Evolutionary conservation across 352 stramenopile genomes (phyloP), one percentile per base, ranked within the genome.

Genomic region (Phytophthora rubi): DNA sequence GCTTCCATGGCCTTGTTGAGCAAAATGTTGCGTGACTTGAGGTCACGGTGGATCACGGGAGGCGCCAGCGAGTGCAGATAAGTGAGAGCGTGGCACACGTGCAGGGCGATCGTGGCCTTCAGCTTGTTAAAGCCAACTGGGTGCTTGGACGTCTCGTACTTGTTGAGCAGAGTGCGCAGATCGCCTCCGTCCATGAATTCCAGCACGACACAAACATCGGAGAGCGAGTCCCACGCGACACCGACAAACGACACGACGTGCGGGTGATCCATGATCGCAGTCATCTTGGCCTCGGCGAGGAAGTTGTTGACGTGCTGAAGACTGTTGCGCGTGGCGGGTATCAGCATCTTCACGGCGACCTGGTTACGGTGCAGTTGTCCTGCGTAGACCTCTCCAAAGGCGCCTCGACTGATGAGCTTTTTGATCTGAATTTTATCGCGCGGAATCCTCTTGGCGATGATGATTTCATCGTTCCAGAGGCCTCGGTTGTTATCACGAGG

Each of bases 171-270:
- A 9, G 59, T 59, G 23, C 76, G 71, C 37, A 88, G 47, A 45
- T 88, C 74, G 6, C 80, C 78, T 10, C 80, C 78, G 28, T 79
- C 67, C 76, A 88, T 82, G 56, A 70, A 86, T 60, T 88, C 78
- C 1, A 80, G 76, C 9, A 85, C 60, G 7, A 83, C 74, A 10
- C 73, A 75, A 4, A 86, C 53, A 23, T 88, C 81, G 3, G 57
- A 35, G n/a, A 85, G 71, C 18, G 62, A 64, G 9, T 85, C 70
- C 80, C 80, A 79, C 26, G 39, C 68, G 37, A 45, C 86, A 3
- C 81, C 81, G 15, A 86, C 28, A 10, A 85, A 88, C 1, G 53
- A 44, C 1, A 86, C 76, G 18, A 88, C 73, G 30, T 73, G 58
- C 1, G 57, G 48, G 53, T 82, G 76, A 15, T 84, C 63, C 10